A percentile compares a stretch with the other conserved stretches of the same genome.
Conservation (phyloP, 257 asterid species). For the Solanum chiquidenum region DNA sequence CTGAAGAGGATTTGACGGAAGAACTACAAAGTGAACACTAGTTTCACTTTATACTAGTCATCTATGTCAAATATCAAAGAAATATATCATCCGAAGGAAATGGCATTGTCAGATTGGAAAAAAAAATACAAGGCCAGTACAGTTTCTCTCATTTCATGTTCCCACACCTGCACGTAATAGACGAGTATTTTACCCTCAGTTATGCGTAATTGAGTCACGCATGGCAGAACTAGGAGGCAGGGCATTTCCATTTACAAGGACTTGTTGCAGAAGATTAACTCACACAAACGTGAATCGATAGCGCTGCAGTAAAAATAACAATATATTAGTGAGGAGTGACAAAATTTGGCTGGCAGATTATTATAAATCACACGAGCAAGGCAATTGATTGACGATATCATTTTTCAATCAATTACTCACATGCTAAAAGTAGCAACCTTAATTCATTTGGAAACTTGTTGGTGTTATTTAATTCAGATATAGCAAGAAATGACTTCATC, state of each 20-base stretch:
- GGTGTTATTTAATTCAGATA: not conserved
- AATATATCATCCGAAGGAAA: not conserved
- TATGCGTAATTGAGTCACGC: conserved; percentile 31
- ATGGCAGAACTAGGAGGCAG: conserved; percentile 28
- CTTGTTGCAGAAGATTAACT: conserved; percentile 34
- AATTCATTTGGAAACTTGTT: not conserved
- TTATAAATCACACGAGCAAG: not conserved
- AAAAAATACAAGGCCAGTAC: not conserved
- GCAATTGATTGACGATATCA: not conserved
- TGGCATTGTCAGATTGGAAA: not conserved
- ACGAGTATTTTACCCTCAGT: not conserved
- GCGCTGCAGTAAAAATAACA: conserved; percentile 17
- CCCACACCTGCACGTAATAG: not conserved
- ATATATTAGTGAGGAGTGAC: no score
- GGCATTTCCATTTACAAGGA: no score
- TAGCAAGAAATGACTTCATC: not conserved
- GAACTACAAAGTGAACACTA: not conserved
- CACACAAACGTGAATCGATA: conserved; percentile 72
- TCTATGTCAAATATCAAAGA: not conserved
- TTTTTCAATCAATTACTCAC: not conserved
- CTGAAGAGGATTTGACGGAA: not conserved
- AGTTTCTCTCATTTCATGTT: not conserved
- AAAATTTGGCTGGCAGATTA: not conserved
- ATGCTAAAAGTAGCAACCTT: not conserved
- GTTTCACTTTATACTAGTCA: not conserved